These are phyloP conservation scores for Plasmodium gaboni DNA, from an alignment of 169 alveolate genomes.

Conservation along the genomic window DNA sequence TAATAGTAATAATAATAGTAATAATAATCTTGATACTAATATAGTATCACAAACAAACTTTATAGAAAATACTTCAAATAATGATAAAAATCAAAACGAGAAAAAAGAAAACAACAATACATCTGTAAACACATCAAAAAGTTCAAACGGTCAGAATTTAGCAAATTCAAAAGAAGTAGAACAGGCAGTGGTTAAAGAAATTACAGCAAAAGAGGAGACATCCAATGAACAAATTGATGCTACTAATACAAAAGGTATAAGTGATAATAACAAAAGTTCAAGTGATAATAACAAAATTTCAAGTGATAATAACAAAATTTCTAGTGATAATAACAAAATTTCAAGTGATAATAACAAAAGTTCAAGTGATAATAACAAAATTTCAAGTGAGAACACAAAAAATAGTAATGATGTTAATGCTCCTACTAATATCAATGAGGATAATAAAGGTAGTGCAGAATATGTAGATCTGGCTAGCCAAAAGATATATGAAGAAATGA, in stretches of 20 bases:
- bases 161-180: constrained; percentile 21
- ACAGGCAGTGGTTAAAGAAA: constrained; percentile 52
- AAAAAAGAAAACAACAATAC: not conserved
- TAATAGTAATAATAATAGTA: too few species aligned
- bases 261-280: not conserved
- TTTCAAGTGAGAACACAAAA: not conserved
- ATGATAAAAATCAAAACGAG: not conserved
- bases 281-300: not conserved
- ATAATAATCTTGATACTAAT: not conserved
- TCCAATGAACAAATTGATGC: not conserved
- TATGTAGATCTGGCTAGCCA: constrained; percentile 7
- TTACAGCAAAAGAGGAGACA: constrained; percentile 30
- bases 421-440: not conserved
- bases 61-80: not conserved
- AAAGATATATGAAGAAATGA: constrained; percentile 31
- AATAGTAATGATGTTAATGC: not conserved
- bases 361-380: not conserved
- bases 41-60: not conserved
- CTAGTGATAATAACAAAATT: not conserved
- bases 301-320: not conserved
- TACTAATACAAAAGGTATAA: not conserved
- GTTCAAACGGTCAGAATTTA: not conserved
- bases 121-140: not conserved
- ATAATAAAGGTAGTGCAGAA: not conserved
- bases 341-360: not conserved